Conservation (phyloP, 2,329 filamentous ascomycete species). For the Scedosporium apiospermum region DNA sequence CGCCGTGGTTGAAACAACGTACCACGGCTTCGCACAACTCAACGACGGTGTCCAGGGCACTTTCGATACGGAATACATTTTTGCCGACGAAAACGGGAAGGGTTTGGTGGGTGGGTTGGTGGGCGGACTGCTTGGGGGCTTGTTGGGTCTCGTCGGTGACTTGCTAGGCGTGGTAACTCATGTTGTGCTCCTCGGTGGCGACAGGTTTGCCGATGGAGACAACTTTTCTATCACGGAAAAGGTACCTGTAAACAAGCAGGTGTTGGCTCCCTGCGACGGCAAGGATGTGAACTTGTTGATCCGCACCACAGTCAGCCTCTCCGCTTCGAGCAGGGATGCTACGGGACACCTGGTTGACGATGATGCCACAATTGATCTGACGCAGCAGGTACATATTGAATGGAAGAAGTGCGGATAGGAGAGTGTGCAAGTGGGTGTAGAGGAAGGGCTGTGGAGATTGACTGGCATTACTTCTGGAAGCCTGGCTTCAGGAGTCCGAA, state of each 20-base stretch:
- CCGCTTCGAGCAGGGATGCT: background rate
- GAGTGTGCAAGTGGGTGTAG: background rate
- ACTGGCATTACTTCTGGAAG: background rate
- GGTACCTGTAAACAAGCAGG: background rate
- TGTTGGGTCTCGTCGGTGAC: background rate
- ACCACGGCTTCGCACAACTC: conserved; percentile 7
- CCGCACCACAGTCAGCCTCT: background rate
- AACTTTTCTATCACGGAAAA: background rate
- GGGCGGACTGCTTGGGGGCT: background rate
- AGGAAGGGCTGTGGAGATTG: background rate
- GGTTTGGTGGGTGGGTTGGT: background rate
- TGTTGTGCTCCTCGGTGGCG: background rate
- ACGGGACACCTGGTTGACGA: background rate
- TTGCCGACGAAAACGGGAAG: background rate
- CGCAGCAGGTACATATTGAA: conserved; percentile 3
- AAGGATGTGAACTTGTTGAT: conserved; percentile 3
- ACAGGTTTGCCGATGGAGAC: background rate
- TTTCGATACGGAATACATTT: conserved; percentile 4
- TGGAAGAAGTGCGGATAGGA: conserved; percentile 5
- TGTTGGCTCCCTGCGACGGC: conserved; percentile 3
- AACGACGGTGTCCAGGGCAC: conserved; percentile 3
- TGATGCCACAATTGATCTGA: conserved; percentile 5
- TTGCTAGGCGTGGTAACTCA: background rate
- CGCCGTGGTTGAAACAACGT: conserved; percentile 5
- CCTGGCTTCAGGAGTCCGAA: background rate